Evolutionary conservation across 176 grass and related monocot genomes (phyloP), one percentile per base, ranked within the genome.

Genomic region (Tuctoria greenei): DNA sequence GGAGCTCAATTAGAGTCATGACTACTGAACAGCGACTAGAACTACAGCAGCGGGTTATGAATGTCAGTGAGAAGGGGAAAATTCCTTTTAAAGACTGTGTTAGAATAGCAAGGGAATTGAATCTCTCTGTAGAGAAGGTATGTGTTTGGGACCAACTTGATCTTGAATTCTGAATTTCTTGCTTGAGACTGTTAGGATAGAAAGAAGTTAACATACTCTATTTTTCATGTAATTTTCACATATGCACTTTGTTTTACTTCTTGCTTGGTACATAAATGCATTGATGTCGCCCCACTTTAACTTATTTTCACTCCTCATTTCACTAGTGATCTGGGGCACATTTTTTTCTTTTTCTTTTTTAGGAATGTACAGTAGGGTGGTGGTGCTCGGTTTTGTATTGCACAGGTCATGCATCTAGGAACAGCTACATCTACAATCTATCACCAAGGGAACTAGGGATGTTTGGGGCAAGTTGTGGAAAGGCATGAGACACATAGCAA

Each of bases 81-180:
- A 86, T 98, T 81, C 71, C 86, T 54, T 89, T 94, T 61, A 84
- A 90, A 78, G 86, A 92, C 71, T 98, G 91, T 84, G 79, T 89
- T 83, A 80, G 71, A 83, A 93, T 98, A 79, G 89, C 95, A 52
- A 89, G 86, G 62, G 91, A 98, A 74, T 79, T 98, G 60, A 83
- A 92, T 71, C 95, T 98, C 36, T 92, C 91, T 47, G 86, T 98
- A 67, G 86, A 98, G 71, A 91, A 98, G 91, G 95, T 94, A 71
- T 56, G 27, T 28, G 25, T 68, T 67, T 61, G 63, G 34, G 45
- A 78, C 68, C 13, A 69, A 73, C 70, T 55, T 61, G 52, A 82
- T 78, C 25, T 52, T 24, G 7, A 62, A 45, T 79, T 74, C 20
- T 69, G 25, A 67, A 61, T 34, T 42, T 31, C 28, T 55, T 55